phyloP scores from a whole-genome alignment of 2,329 filamentous ascomycete genomes.

The Aspergillus tamarii region DNA sequence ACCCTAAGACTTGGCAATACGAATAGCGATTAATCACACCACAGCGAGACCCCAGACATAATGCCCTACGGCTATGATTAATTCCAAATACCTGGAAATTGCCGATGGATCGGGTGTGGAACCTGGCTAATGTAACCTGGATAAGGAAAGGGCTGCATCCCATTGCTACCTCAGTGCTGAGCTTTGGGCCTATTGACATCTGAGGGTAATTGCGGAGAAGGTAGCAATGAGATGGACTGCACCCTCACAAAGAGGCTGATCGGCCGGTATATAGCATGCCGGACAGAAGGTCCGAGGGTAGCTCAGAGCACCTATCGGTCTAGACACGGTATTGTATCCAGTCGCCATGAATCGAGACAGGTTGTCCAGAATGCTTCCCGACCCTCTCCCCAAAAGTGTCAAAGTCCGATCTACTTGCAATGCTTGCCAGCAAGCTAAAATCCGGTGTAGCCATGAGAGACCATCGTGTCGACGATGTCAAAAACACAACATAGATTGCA shows the following conservation, averaged over 20 bases:
- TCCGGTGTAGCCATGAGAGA: constrained; percentile 42
- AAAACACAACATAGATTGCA: constrained; percentile 38
- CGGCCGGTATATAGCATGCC: background rate
- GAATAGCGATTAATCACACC: background rate
- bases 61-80: background rate
- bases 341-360: constrained; percentile 13
- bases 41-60: background rate
- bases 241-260: background rate
- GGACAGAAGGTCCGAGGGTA: background rate
- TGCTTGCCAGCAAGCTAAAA: constrained; percentile 44
- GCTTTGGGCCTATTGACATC: background rate
- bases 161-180: constrained; percentile 17
- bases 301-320: background rate
- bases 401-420: constrained; percentile 43
- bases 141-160: background rate
- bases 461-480: constrained; percentile 39
- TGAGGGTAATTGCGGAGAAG: background rate
- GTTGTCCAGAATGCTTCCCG: constrained; percentile 9
- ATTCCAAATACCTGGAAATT: constrained; percentile 2
- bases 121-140: constrained; percentile 18
- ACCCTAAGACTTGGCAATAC: background rate
- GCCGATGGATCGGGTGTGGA: constrained; percentile 9
- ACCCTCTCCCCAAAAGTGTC: constrained; percentile 34
- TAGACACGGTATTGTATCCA: background rate
- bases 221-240: constrained; percentile 3